A percentile compares a stretch with the other conserved stretches of the same genome.
phyloP scores from a whole-genome alignment of 2,329 filamentous ascomycete genomes.

The Aspergillus carbonarius region DNA sequence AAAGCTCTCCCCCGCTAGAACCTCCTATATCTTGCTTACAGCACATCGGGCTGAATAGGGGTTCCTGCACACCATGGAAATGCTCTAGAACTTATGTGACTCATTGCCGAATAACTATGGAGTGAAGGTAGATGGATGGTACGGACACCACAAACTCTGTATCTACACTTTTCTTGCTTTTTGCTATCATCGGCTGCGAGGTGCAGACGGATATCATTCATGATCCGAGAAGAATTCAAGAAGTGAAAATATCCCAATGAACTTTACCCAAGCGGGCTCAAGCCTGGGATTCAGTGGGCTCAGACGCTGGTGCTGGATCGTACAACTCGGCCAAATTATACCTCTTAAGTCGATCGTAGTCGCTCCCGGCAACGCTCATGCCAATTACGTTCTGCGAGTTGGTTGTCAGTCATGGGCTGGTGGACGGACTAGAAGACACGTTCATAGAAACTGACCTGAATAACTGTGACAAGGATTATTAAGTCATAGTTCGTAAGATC shows the following conservation, averaged over 20 bases:
- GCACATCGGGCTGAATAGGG: neutral
- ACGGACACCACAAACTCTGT: neutral
- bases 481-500: conserved; percentile 62
- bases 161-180: neutral
- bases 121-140: neutral
- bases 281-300: conserved; percentile 11
- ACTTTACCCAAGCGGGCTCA: neutral
- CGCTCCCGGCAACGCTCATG: conserved; percentile 61
- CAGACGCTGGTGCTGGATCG: conserved; percentile 44
- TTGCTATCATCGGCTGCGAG: neutral
- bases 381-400: conserved; percentile 58
- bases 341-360: conserved; percentile 61
- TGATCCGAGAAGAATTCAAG: neutral
- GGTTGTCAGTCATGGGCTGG: conserved; percentile 19
- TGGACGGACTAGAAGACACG: neutral
- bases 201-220: neutral
- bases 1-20: neutral
- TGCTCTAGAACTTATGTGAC: neutral
- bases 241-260: neutral
- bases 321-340: conserved; percentile 65
- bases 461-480: conserved; percentile 62
- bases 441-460: conserved; percentile 50
- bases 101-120: neutral
- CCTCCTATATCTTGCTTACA: neutral
- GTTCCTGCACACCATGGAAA: neutral